These are phyloP conservation scores for Entoloma clypeatum DNA, from an alignment of 1,284 basidiomycete genomes.

Conservation along the genomic window DNA sequence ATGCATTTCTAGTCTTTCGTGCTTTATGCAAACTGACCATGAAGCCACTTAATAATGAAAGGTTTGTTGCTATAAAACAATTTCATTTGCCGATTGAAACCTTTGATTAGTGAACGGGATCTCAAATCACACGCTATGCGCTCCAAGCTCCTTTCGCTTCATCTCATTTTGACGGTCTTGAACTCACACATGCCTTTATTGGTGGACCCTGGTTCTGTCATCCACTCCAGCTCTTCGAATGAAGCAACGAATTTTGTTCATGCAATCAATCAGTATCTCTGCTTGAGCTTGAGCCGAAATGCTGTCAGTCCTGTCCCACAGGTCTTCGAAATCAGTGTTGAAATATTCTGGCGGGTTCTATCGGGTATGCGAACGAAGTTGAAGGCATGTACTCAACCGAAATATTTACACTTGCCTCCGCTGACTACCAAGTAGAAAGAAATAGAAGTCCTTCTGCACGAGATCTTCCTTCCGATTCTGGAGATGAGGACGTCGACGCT, in stretches of 20 bases:
- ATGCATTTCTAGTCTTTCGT: conserved; percentile 94
- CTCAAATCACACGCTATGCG: conserved; percentile 94
- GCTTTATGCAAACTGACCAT: conserved; percentile 97
- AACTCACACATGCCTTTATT: conserved; percentile 89
- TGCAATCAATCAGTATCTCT: conserved; percentile 93
- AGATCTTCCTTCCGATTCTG: conserved; percentile 98
- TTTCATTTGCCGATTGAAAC: conserved; percentile 13
- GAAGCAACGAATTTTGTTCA: conserved; percentile 89
- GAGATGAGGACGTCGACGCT: conserved; percentile 98
- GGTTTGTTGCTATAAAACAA: conserved; percentile 44
- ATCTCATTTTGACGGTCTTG: conserved; percentile 89
- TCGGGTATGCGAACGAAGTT: conserved; percentile 93
- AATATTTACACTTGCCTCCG: conserved; percentile 8
- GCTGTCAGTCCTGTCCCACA: conserved; percentile 94
- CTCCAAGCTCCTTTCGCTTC: conserved; percentile 89
- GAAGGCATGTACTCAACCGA: conserved; percentile 55
- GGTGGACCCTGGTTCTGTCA: conserved; percentile 79
- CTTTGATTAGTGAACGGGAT: conserved; percentile 74
- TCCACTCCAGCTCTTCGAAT: conserved; percentile 82
- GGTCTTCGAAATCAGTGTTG: conserved; percentile 97
- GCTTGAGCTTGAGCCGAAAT: conserved; percentile 90
- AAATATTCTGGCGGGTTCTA: conserved; percentile 97
- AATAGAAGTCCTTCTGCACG: conserved; percentile 96
- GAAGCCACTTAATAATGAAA: conserved; percentile 92
- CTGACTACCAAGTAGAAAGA: conserved; percentile 72